phyloP scores from a whole-genome alignment of 371 early-diverging fungal species.

The Apophysomyces sp. region DNA sequence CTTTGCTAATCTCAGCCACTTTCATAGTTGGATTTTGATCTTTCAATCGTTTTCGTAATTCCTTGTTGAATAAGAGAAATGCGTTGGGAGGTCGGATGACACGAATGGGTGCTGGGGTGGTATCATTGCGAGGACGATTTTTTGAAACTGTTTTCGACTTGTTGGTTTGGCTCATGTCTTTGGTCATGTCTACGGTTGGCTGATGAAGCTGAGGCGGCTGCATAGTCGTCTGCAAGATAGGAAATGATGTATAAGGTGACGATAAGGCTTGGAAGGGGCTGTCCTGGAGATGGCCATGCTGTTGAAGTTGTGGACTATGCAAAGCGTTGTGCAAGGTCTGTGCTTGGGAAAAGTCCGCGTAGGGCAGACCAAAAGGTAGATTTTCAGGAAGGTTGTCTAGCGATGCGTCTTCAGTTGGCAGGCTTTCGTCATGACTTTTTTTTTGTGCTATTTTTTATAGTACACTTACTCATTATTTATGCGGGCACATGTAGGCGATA shows the following conservation, averaged over 20 bases:
- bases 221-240: slow-evolving; percentile 21
- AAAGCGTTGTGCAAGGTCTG: slow-evolving; percentile 18
- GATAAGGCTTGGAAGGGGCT: slow-evolving; percentile 7
- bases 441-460: slow-evolving; percentile 6
- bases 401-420: background rate
- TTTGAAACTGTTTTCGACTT: background rate
- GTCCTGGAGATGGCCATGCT: slow-evolving; percentile 10
- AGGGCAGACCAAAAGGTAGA: slow-evolving; percentile 26
- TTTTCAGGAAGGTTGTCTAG: slow-evolving; percentile 28
- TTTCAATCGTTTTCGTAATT: slow-evolving; percentile 61
- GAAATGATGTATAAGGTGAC: slow-evolving; percentile 23
- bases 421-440: background rate
- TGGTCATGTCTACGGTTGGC: slow-evolving; percentile 7
- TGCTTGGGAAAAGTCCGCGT: slow-evolving; percentile 28
- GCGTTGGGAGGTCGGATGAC: slow-evolving; percentile 71
- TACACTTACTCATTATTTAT: slow-evolving; percentile 17
- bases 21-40: slow-evolving; percentile 65
- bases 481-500: slow-evolving; percentile 4
- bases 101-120: slow-evolving; percentile 25
- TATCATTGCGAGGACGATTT: background rate
- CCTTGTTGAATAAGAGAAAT: slow-evolving; percentile 64
- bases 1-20: slow-evolving; percentile 65
- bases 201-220: slow-evolving; percentile 23
- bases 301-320: slow-evolving; percentile 19
- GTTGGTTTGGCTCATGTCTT: slow-evolving; percentile 6